Percentiles rank a stretch among this genome's conserved stretches.
phyloP scores from a whole-genome alignment of 2,329 filamentous ascomycete genomes.

The Fusarium equiseti region DNA sequence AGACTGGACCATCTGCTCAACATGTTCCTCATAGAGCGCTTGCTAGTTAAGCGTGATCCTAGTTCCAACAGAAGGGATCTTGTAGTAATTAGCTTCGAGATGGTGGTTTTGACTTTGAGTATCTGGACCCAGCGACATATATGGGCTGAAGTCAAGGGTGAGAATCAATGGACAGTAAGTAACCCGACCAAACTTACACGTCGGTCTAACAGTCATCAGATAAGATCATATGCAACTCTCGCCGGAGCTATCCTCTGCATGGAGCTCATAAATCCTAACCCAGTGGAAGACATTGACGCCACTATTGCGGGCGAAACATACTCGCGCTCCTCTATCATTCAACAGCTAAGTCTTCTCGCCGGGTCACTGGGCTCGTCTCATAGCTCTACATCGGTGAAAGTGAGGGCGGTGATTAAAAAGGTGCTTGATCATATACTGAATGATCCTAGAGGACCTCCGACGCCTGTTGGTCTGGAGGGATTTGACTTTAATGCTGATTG shows the following conservation, averaged over 20 bases:
- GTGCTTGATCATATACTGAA: slow-evolving; percentile 3
- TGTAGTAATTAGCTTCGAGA: background rate
- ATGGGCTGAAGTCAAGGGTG: background rate
- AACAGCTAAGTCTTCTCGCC: background rate
- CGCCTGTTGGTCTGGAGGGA: background rate
- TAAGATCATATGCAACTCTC: background rate
- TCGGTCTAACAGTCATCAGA: background rate
- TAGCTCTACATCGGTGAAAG: background rate
- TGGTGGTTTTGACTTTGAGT: background rate
- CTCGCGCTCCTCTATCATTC: background rate
- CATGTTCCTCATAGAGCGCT: background rate
- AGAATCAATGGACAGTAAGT: background rate
- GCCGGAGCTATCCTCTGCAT: background rate
- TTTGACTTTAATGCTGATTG: background rate
- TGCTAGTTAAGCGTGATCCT: background rate
- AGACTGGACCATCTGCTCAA: background rate
- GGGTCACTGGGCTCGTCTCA: background rate
- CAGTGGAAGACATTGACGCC: background rate
- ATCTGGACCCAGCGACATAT: background rate
- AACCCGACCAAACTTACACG: background rate
- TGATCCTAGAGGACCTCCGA: accelerated
- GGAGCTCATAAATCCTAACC: background rate
- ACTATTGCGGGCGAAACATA: background rate
- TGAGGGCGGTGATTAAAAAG: background rate
- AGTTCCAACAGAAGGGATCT: background rate